Base-by-base conservation (phyloP, 768 basidiomycete genomes). In the Lentinula boryana region DNA sequence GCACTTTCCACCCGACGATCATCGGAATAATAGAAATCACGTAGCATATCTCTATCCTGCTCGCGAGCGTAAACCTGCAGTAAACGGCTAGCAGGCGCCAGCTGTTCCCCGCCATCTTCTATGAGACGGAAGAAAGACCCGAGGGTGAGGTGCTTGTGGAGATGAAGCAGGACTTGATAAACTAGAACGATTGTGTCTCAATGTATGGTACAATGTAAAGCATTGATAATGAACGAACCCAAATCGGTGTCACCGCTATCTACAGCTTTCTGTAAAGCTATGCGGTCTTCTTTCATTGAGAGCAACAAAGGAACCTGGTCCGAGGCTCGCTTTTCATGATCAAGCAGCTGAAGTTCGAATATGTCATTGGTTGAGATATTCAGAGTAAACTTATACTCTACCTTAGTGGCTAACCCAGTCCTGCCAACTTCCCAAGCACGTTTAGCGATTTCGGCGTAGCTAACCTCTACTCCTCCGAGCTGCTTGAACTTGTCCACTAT, bases 11-110 rank as follows among this genome's bases (percentile, higher is more conserved):
- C 88, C 50, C 95, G 82, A 58, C 97, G 80, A 73, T 98, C 97
- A 67, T 99, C 97, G 38, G 96, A 96, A 68, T 96, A 99, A 72
- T 95, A 98, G 74, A 95, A 98, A 70, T 99, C 95, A 15, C 94
- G 80, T 6, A 98, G 76, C 85, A 98, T 89, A 64, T 93, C 92
- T 55, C 90, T 79, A 69, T 96, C 91, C 67, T 93, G 93, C 70
- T 95, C 91, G 41, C 90, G 77, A 0, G 92, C 93, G 69, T 95
- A 96, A 0, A 95, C 92, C 70, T 96, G 91, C 49, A 96, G 79
- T 3, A 97, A 75, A 62, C 80, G 86, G 64, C 86, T 86, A 0
- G 93, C 93, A n/a, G 83, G 85, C 3, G 80, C 82, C 7, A 96
- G 81, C 46, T 77, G 74, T 38, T 86, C 79, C 2, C 94, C 93